Conservation (phyloP, 352 stramenopile genomes). For the Globisporangium parvum region DNA sequence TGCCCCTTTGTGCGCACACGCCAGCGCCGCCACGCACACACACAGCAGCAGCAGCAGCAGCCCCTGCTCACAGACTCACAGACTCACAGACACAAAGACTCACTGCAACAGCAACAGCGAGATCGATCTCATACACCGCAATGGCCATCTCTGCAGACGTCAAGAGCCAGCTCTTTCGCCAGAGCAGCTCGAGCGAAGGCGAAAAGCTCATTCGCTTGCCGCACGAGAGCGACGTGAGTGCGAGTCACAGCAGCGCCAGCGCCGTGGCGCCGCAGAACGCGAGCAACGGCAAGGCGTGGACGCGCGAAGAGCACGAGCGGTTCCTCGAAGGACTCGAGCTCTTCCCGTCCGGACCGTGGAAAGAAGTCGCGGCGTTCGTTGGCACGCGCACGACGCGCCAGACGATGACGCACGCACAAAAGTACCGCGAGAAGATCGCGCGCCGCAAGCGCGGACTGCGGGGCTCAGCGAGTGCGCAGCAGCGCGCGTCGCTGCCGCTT, state of each 20-base stretch:
- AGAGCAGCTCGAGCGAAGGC: slow-evolving; percentile 12
- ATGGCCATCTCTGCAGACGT: slow-evolving; percentile 15
- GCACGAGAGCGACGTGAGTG: slow-evolving; percentile 1
- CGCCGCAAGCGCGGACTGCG: slow-evolving; percentile 7
- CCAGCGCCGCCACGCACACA: no score
- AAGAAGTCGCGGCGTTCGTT: slow-evolving; percentile 20
- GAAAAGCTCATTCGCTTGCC: slow-evolving; percentile 15
- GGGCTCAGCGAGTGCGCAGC: slow-evolving; percentile 1
- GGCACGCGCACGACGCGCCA: slow-evolving; percentile 50
- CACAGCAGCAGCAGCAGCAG: no score
- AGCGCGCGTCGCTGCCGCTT: background rate
- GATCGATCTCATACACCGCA: background rate
- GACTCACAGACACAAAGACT: no score
- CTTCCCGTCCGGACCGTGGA: slow-evolving; percentile 32
- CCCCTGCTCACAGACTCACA: no score
- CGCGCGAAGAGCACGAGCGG: slow-evolving; percentile 18
- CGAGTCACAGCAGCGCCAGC: background rate
- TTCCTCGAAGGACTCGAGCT: slow-evolving; percentile 25
- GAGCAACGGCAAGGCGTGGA: slow-evolving; percentile 19
- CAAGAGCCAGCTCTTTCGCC: slow-evolving; percentile 13
- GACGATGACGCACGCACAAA: slow-evolving; percentile 39
- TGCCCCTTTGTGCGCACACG: background rate
- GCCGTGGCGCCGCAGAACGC: background rate
- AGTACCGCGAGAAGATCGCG: slow-evolving; percentile 10
- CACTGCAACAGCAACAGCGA: no score